phyloP scores from a whole-genome alignment of 208 protist genomes.

The Trypanosoma melophagium region DNA sequence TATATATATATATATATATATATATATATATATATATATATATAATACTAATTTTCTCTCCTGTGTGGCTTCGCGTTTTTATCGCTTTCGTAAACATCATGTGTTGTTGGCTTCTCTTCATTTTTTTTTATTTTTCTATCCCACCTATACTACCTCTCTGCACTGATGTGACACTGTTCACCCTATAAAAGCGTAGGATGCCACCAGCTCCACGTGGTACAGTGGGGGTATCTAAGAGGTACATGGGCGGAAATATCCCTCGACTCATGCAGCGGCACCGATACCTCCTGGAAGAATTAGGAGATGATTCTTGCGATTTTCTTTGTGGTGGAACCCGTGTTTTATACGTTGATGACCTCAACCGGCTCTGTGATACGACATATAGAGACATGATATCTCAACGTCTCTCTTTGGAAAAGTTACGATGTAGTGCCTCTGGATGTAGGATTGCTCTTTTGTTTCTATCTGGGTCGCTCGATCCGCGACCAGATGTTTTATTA shows the following conservation, averaged over 20 bases:
- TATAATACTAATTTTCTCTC: background rate
- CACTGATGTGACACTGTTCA: too few relatives aligned
- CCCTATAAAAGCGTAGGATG: background rate
- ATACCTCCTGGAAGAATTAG: conserved; percentile 16
- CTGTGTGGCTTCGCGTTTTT: too few relatives aligned
- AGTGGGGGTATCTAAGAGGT: conserved; percentile 7
- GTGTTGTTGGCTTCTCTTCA: too few relatives aligned
- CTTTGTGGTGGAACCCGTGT: conserved; percentile 11
- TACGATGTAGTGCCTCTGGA: background rate
- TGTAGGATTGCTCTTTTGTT: conserved; percentile 17
- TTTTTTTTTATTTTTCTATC: too few relatives aligned
- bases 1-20: background rate
- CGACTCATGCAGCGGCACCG: conserved; percentile 27
- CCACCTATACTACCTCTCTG: too few relatives aligned
- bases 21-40: conserved; percentile 1
- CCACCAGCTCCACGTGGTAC: conserved; percentile 15
- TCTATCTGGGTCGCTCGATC: conserved; percentile 24
- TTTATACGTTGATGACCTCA: conserved; percentile 21
- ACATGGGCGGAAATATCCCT: conserved; percentile 1
- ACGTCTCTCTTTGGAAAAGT: conserved; percentile 2
- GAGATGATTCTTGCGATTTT: conserved; percentile 18
- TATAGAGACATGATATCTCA: conserved; percentile 10
- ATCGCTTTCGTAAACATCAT: too few relatives aligned
- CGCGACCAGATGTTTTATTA: conserved; percentile 43
- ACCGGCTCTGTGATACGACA: conserved; percentile 5